These are phyloP conservation scores for Brettanomyces sp. DNA, from an alignment of 805 yeast genomes.

Conservation along the genomic window DNA sequence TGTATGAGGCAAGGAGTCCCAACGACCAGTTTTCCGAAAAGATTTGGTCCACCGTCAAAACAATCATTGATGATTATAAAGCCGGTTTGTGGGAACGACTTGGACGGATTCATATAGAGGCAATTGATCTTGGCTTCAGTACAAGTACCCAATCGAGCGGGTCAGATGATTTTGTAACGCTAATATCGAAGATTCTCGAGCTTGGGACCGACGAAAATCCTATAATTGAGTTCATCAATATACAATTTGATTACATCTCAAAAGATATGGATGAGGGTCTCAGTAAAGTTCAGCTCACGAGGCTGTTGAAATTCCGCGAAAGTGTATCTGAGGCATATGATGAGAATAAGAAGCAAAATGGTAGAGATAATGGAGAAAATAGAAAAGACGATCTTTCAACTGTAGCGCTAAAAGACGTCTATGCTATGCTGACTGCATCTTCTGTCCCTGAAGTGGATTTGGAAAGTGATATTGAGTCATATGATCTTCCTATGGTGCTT, in stretches of 20 bases:
- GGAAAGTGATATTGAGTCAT: conserved; percentile 16
- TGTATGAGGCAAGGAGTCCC: conserved; percentile 10
- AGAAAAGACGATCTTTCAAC: conserved; percentile 13
- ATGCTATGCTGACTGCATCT: conserved; percentile 8
- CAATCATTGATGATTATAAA: conserved; percentile 45
- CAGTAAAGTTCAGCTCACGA: conserved; percentile 31
- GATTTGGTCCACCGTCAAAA: conserved; percentile 49
- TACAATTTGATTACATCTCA: conserved; percentile 35
- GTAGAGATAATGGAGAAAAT: conserved; percentile 1
- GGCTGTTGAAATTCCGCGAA: conserved; percentile 31
- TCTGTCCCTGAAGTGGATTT: conserved; percentile 20
- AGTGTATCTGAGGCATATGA: conserved; percentile 29
- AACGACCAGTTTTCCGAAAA: conserved; percentile 30
- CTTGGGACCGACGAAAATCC: conserved; percentile 58
- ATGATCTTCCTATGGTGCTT: conserved; percentile 44
- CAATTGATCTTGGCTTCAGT: conserved; percentile 14
- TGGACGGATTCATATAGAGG: conserved; percentile 23
- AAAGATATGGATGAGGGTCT: conserved; percentile 29
- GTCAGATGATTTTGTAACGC: conserved; percentile 26
- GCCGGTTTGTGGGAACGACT: conserved; percentile 43
- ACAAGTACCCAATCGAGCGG: not conserved
- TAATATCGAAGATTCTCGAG: conserved; percentile 49
- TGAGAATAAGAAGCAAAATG: conserved; percentile 3
- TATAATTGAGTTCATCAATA: conserved; percentile 49
- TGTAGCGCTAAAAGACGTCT: conserved; percentile 20